Conservation (phyloP, 306 rosid species). For the Prunus fruticosa region DNA sequence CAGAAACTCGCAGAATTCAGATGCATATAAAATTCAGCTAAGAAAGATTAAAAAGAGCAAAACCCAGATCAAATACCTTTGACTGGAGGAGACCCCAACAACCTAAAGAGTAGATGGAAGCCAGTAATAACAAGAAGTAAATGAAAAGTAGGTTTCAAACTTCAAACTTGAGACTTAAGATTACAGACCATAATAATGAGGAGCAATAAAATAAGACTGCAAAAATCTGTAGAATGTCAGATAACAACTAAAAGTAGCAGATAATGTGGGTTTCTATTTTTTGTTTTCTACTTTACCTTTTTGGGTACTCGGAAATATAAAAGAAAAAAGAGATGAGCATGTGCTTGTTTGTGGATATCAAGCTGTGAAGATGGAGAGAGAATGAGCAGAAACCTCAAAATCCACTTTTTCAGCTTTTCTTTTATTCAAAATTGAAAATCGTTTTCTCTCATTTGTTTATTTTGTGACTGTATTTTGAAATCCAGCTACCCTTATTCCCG, state of each 20-base stretch:
- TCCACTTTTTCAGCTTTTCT: constrained; percentile 50
- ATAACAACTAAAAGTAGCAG: constrained; percentile 24
- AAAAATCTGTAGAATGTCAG: constrained; percentile 45
- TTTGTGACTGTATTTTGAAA: constrained; percentile 35
- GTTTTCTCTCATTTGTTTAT: background rate
- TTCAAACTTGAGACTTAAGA: constrained; percentile 34
- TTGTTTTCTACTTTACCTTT: constrained; percentile 39
- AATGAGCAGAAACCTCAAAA: constrained; percentile 6
- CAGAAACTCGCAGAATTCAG: background rate
- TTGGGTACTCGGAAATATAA: constrained; percentile 10
- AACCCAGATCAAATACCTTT: constrained; percentile 52
- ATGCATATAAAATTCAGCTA: background rate
- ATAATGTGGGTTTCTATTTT: constrained; percentile 34
- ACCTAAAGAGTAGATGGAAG: constrained; percentile 25
- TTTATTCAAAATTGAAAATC: constrained; percentile 4
- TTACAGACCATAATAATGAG: constrained; percentile 17
- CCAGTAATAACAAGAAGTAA: constrained; percentile 19
- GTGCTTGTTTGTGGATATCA: constrained; percentile 46
- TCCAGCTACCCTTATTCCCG: constrained; percentile 50
- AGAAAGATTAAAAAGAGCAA: constrained; percentile 6
- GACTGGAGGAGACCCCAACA: constrained; percentile 40
- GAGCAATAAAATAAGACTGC: constrained; percentile 26
- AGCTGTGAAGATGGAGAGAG: constrained; percentile 50
- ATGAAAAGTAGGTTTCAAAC: constrained; percentile 24
- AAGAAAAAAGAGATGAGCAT: constrained; percentile 30